Evolutionary conservation across 257 asterid species (phyloP).

Genomic region (Solanum pennellii): DNA sequence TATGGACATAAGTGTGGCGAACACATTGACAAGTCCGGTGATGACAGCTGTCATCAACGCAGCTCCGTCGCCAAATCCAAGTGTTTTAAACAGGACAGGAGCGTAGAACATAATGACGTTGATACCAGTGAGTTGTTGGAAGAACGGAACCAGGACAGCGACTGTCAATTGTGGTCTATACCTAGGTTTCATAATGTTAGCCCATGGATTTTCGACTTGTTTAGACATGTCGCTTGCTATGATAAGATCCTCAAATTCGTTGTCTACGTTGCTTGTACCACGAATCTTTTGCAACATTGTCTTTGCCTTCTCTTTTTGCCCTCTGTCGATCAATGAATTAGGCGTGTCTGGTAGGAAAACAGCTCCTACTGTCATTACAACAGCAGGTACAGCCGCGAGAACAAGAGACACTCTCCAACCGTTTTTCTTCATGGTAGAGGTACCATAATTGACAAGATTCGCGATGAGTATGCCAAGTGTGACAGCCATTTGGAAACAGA

Average conservation of each 20-base stretch:
- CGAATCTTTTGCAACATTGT: slow-evolving; percentile 36
- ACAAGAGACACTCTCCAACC: slow-evolving; percentile 83
- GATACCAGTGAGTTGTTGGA: slow-evolving; percentile 77
- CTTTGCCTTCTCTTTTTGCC: slow-evolving; percentile 36
- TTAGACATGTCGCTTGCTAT: slow-evolving; percentile 58
- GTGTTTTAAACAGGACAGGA: slow-evolving; percentile 58
- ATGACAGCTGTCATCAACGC: slow-evolving; percentile 36
- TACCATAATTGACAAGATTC: slow-evolving; percentile 36
- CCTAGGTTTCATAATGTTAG: slow-evolving; percentile 40
- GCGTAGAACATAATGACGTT: slow-evolving; percentile 79
- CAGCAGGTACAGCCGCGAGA: slow-evolving; percentile 73
- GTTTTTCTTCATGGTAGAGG: slow-evolving; percentile 32
- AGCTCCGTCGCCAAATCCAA: slow-evolving; percentile 47
- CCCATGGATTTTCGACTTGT: slow-evolving; percentile 53
- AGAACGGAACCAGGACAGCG: slow-evolving; percentile 50
- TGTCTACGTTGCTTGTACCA: slow-evolving; percentile 40
- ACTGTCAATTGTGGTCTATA: slow-evolving; percentile 68
- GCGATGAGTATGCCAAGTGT: slow-evolving; percentile 52
- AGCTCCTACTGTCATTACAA: slow-evolving; percentile 55
- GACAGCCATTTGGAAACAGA: slow-evolving; percentile 47
- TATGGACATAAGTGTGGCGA: slow-evolving; percentile 46
- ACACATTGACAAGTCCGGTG: slow-evolving; percentile 46
- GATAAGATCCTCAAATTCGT: slow-evolving; percentile 61
- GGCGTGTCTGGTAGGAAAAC: slow-evolving; percentile 77
- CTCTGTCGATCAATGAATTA: slow-evolving; percentile 77